Evolutionary conservation across 2,329 filamentous ascomycete species (phyloP).

Genomic region (Elsinoe ampelina): DNA sequence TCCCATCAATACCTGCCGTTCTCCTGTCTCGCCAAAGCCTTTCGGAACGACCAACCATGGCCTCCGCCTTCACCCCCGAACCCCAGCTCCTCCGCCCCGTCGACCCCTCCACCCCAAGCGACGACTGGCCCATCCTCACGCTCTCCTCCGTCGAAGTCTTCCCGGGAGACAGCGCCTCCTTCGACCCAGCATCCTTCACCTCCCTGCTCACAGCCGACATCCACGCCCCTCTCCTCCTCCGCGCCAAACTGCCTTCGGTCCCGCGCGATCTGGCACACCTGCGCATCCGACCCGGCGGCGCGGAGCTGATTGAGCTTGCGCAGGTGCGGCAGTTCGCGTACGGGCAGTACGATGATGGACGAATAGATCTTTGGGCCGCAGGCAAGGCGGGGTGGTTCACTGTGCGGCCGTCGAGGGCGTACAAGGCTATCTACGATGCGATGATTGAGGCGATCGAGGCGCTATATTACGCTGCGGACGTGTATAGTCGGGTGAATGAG

Average conservation of each 20-base stretch:
- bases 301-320: conserved; percentile 44
- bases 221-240: conserved; percentile 52
- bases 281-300: conserved; percentile 15
- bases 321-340: conserved; percentile 40
- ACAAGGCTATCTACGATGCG: conserved; percentile 46
- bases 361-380: conserved; percentile 56
- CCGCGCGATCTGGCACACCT: conserved; percentile 31
- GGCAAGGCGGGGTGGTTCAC: conserved; percentile 60
- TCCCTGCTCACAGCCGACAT: conserved; percentile 54
- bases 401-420: conserved; percentile 50
- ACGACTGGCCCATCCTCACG: conserved; percentile 53
- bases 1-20: neutral
- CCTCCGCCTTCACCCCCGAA: conserved; percentile 20
- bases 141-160: conserved; percentile 54
- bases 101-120: conserved; percentile 32
- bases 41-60: conserved; percentile 25
- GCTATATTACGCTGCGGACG: conserved; percentile 53
- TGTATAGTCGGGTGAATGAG: conserved; percentile 38
- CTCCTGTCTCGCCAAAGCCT: neutral
- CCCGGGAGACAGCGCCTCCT: conserved; percentile 24
- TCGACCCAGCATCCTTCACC: conserved; percentile 37
- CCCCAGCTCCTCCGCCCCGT: conserved; percentile 33
- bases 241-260: conserved; percentile 49
- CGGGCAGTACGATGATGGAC: conserved; percentile 45
- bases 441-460: conserved; percentile 56